A percentile compares a stretch with the other conserved stretches of the same genome.
phyloP scores from a whole-genome alignment of 163 green algal genomes.

The Scenedesmus sp. region DNA sequence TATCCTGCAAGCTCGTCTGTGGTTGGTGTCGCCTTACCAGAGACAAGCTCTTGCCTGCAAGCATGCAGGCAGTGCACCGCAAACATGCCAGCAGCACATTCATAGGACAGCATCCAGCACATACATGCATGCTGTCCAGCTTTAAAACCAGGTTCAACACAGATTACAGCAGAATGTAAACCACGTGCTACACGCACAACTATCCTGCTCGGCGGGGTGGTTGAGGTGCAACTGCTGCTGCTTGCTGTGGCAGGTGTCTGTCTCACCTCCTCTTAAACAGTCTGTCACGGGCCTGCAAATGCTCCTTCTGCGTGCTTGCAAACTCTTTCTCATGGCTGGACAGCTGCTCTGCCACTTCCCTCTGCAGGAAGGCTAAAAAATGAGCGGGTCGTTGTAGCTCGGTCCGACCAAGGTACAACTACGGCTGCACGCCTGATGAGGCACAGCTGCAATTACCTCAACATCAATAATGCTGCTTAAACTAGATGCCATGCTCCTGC shows the following conservation, averaged over 20 bases:
- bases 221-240: background rate
- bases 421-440: background rate
- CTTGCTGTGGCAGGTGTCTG: slow-evolving; percentile 1
- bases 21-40: slow-evolving; percentile 43
- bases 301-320: background rate
- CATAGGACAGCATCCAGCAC: background rate
- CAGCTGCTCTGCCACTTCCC: background rate
- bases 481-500: background rate
- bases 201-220: background rate
- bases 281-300: background rate
- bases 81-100: background rate
- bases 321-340: background rate
- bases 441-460: background rate
- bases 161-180: background rate
- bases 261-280: background rate
- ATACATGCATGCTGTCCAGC: background rate
- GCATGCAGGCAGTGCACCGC: background rate
- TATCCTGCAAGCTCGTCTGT: slow-evolving; percentile 33
- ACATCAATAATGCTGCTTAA: background rate
- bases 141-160: too few species aligned
- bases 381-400: background rate
- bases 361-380: background rate
- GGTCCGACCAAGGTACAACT: slow-evolving; percentile 11
- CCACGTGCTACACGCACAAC: background rate
- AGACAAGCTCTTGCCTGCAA: slow-evolving; percentile 52